A percentile compares a stretch with the other conserved stretches of the same genome.
phyloP scores from a whole-genome alignment of 345 rosid species.

The Gossypium rotundifolium region DNA sequence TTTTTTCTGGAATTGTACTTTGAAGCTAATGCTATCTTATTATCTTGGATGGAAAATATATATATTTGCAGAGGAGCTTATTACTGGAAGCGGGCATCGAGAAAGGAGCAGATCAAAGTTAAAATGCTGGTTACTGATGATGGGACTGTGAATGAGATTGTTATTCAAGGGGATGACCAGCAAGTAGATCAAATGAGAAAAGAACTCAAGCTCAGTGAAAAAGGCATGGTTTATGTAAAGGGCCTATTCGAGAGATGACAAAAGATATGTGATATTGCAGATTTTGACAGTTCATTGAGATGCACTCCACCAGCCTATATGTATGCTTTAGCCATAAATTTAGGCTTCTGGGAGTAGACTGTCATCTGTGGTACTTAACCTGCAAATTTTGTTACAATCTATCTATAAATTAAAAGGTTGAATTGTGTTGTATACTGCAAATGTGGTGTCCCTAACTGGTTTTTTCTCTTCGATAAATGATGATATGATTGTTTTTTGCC shows the following conservation, averaged over 20 bases:
- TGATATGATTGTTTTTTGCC: background rate
- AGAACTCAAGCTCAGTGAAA: constrained; percentile 72
- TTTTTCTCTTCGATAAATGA: background rate
- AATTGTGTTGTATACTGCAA: background rate
- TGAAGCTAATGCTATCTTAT: background rate
- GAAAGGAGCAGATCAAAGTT: constrained; percentile 89
- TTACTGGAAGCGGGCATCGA: constrained; percentile 85
- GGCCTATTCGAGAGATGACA: constrained; percentile 63
- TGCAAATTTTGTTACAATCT: background rate
- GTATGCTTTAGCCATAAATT: background rate
- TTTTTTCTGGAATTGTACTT: background rate
- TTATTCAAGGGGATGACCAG: constrained; percentile 93
- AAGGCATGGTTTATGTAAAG: constrained; percentile 90
- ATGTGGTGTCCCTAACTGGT: background rate
- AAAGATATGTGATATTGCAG: constrained; percentile 17
- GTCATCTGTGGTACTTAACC: background rate
- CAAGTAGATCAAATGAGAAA: constrained; percentile 86
- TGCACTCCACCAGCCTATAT: background rate
- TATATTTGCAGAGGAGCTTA: constrained; percentile 57
- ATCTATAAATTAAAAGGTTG: too few species aligned
- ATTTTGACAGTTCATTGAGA: background rate
- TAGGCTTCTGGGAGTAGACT: background rate
- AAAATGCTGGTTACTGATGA: constrained; percentile 58
- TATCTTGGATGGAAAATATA: background rate
- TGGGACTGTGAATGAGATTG: constrained; percentile 48